Conservation (phyloP, 352 stramenopile species). For the Phytophthora syringae region DNA sequence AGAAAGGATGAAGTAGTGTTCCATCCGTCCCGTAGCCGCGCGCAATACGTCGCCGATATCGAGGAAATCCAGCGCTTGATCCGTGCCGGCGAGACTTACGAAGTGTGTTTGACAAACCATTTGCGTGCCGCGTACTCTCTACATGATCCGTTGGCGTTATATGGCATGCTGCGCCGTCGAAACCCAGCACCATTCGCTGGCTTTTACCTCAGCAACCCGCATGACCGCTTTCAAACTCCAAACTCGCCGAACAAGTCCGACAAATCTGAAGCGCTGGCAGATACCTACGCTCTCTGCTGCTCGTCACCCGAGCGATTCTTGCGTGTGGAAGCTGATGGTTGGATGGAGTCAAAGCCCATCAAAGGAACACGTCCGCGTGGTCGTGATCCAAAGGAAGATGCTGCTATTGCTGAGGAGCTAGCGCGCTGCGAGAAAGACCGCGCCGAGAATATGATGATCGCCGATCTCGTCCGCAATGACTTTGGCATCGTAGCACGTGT, state of each 20-base stretch:
- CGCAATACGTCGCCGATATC: conserved; percentile 90
- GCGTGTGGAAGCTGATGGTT: conserved; percentile 58
- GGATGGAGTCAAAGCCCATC: conserved; percentile 97
- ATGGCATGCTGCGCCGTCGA: conserved; percentile 86
- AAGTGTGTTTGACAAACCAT: conserved; percentile 97
- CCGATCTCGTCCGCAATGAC: conserved; percentile 97
- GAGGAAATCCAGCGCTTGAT: conserved; percentile 90
- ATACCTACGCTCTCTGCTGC: conserved; percentile 93
- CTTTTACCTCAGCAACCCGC: conserved; percentile 87
- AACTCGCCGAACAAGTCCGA: background rate
- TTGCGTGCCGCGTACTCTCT: conserved; percentile 64
- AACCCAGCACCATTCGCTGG: conserved; percentile 97
- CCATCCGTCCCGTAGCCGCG: conserved; percentile 60
- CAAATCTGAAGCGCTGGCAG: conserved; percentile 11
- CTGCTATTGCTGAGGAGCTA: conserved; percentile 75
- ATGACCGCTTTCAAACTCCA: conserved; percentile 31
- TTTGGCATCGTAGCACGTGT: conserved; percentile 93
- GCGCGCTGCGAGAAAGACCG: conserved; percentile 92
- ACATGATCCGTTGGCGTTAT: conserved; percentile 78
- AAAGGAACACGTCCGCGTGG: conserved; percentile 93
- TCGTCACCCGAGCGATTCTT: conserved; percentile 97
- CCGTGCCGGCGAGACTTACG: conserved; percentile 94
- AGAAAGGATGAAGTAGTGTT: conserved; percentile 53
- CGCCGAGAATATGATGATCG: conserved; percentile 99
- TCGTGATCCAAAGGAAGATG: conserved; percentile 50